Conservation (phyloP, 352 stramenopile species). For the Globisporangium megalacanthum region DNA sequence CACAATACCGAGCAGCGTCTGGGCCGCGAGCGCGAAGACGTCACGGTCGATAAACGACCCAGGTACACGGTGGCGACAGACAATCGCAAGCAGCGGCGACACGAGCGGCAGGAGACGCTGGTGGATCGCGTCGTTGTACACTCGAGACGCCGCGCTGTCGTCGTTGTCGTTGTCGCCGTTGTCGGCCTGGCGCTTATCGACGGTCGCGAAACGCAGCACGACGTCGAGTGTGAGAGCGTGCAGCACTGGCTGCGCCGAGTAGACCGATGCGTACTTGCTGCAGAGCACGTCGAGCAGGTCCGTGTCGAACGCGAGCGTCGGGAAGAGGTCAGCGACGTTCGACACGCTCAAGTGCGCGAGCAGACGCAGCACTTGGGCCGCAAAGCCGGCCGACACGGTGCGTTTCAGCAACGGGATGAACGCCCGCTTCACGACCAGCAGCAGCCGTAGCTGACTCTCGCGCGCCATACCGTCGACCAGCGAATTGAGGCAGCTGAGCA, state of each 20-base stretch:
- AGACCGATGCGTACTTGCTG: constrained; percentile 35
- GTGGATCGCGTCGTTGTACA: constrained; percentile 23
- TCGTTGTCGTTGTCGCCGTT: not conserved
- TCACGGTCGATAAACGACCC: constrained; percentile 46
- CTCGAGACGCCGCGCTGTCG: not conserved
- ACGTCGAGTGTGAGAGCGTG: constrained; percentile 39
- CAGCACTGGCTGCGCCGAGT: constrained; percentile 36
- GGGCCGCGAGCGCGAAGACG: constrained; percentile 26
- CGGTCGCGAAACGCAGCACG: constrained; percentile 25
- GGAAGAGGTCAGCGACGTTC: constrained; percentile 41
- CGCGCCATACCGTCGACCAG: constrained; percentile 30
- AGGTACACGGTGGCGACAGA: constrained; percentile 45
- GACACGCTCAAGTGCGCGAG: constrained; percentile 44
- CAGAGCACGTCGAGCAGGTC: constrained; percentile 43
- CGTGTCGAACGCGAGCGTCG: constrained; percentile 53
- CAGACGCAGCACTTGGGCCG: constrained; percentile 34
- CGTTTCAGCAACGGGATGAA: constrained; percentile 42
- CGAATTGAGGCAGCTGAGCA: constrained; percentile 31
- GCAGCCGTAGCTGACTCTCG: constrained; percentile 32
- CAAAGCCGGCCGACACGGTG: constrained; percentile 23
- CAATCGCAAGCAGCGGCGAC: constrained; percentile 35
- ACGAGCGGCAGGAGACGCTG: constrained; percentile 33
- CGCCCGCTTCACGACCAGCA: constrained; percentile 45
- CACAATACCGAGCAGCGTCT: constrained; percentile 36
- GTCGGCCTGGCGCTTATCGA: not conserved